Base-by-base conservation (phyloP, 75 land plant species). In the Picea glauca region DNA sequence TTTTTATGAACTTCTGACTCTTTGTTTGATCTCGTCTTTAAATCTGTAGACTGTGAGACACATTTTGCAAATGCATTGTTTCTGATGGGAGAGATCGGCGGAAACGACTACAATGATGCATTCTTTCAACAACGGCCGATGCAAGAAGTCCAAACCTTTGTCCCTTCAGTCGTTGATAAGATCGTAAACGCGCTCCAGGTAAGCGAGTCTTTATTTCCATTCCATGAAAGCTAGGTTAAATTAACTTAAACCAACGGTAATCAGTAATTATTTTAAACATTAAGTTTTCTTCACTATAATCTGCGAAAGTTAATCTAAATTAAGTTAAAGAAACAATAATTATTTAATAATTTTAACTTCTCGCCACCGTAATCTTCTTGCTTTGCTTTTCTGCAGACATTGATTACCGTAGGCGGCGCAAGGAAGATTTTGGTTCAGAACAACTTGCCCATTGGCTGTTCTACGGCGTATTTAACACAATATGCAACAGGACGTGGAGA, bases 41-140 rank as follows among this genome's bases (percentile, higher is more conserved):
- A 50, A 50, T 50, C 0, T 54, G 62, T 31, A 88, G 90, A 79
- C 3, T 86, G 85, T 54, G 31, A 77, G 3, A 30, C 40, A 0
- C 79, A 72, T 59, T 82, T 86, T 80, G 57, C 58, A 11, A 84
- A 78, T 58, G 82, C 90, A 32, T 67, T 88, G 3, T 85, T 88
- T 79, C 17, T 83, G 0, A 79, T 90, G 11, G 92, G 92, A 13
- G 92, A 90, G 77, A 90, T 90, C 43, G 92, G 92, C 8, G 90
- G 82, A 18, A 90, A 90, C 75, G 88, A 90, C 54, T 88, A 80
- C 78, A 90, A 88, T 60, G 84, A 80, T 23, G 72, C 81, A 0
- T 81, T 80, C 33, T 66, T 80, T 11, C 1, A 32, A 1, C 75
- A 76, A 20, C 67, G 58, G 62, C 74, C 61, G 60, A 81, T 84